Evolutionary conservation across 2,329 filamentous ascomycete species (phyloP).

Genomic region (Pezicula radicicola): DNA sequence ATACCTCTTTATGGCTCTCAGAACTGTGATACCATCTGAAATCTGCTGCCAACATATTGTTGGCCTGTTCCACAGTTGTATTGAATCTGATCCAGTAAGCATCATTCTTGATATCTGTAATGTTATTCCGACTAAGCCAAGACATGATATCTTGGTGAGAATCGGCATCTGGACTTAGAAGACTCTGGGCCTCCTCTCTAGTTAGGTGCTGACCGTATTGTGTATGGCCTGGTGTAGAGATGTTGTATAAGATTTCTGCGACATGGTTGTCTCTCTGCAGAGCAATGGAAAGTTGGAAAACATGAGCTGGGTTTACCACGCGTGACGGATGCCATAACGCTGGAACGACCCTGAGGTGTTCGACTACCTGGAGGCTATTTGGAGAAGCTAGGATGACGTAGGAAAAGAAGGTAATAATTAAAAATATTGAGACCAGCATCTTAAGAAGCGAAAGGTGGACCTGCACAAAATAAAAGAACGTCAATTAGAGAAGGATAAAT

Average conservation of each 20-base stretch:
- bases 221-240: background rate
- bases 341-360: background rate
- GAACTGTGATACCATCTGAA: background rate
- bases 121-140: background rate
- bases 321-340: background rate
- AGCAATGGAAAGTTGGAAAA: background rate
- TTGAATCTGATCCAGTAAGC: background rate
- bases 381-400: background rate
- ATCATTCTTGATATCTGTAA: background rate
- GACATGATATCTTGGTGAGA: background rate
- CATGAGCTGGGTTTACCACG: background rate
- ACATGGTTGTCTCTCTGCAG: background rate
- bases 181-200: background rate
- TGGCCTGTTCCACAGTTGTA: background rate
- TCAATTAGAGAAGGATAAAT: too few species aligned
- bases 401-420: background rate
- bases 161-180: background rate
- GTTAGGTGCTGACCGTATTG: background rate
- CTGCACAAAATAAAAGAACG: too few species aligned
- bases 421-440: background rate
- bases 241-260: background rate
- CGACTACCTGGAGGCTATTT: background rate
- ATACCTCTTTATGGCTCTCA: background rate
- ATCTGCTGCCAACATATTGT: background rate
- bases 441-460: background rate